Percentiles rank a stretch among this genome's conserved stretches.
Evolutionary conservation across 2,329 filamentous ascomycete species (phyloP).

Genomic region (Sclerotinia spermophila): DNA sequence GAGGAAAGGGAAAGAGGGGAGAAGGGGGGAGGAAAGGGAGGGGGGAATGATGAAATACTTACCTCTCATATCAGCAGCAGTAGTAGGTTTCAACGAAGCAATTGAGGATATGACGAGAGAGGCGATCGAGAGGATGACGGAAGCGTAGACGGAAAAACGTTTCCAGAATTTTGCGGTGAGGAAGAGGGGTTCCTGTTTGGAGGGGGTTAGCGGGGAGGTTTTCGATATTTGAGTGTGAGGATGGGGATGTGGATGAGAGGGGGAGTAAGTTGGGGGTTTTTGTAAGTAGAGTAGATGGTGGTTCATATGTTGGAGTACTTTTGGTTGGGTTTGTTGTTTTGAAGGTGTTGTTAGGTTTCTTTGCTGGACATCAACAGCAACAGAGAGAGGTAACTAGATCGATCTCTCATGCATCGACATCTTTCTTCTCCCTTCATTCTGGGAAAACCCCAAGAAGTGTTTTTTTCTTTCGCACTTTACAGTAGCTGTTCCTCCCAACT

Average conservation of each 20-base stretch:
- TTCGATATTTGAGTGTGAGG: no score
- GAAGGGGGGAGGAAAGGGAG: no score
- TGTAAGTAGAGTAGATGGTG: no score
- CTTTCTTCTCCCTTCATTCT: neutral
- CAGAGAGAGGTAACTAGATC: neutral
- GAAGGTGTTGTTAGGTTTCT: fast-evolving
- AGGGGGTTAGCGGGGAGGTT: neutral
- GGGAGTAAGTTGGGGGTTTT: no score
- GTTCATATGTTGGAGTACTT: no score
- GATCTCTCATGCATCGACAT: neutral
- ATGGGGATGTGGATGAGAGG: no score
- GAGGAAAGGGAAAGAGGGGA: neutral
- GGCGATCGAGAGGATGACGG: slow-evolving; percentile 25
- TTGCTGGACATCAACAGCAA: no score
- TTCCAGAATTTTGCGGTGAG: slow-evolving; percentile 31
- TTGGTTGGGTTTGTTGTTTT: neutral
- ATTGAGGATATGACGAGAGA: slow-evolving; percentile 26
- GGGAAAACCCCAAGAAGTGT: no score
- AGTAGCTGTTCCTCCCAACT: fast-evolving
- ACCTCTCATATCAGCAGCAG: slow-evolving; percentile 21
- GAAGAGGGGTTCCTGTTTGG: slow-evolving; percentile 21
- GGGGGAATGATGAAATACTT: neutral
- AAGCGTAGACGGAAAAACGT: slow-evolving; percentile 28
- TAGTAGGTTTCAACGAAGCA: slow-evolving; percentile 20
- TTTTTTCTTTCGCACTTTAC: no score